phyloP scores from a whole-genome alignment of 2,329 filamentous ascomycete species.

The Rhexocercosporidium sp. region DNA sequence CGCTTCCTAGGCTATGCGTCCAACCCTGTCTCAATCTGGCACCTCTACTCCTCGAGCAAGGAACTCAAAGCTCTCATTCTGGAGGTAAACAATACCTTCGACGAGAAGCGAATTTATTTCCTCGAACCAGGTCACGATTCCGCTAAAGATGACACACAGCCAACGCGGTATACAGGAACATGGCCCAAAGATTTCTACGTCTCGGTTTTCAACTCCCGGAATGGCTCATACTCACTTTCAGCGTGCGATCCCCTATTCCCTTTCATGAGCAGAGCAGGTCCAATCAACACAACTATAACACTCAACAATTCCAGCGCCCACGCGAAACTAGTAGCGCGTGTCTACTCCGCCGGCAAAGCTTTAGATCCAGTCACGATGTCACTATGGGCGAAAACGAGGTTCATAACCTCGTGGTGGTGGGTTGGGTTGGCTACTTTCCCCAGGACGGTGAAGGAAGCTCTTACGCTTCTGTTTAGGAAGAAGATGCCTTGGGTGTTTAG shows the following conservation, averaged over 20 bases:
- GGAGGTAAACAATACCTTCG: slow-evolving; percentile 80
- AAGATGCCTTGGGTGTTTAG: slow-evolving; percentile 68
- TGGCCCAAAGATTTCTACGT: slow-evolving; percentile 79
- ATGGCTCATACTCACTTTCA: slow-evolving; percentile 58
- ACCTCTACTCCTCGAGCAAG: slow-evolving; percentile 67
- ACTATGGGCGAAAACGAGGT: slow-evolving; percentile 48
- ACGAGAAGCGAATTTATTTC: slow-evolving; percentile 71
- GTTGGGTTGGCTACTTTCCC: slow-evolving; percentile 70
- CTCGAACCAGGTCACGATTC: slow-evolving; percentile 49
- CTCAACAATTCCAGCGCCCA: slow-evolving; percentile 61
- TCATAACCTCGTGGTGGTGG: slow-evolving; percentile 68
- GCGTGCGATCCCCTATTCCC: slow-evolving; percentile 54
- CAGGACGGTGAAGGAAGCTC: slow-evolving; percentile 66
- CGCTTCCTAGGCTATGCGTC: slow-evolving; percentile 73
- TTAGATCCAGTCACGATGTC: slow-evolving; percentile 56
- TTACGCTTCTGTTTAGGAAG: slow-evolving; percentile 58
- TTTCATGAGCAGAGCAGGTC: slow-evolving; percentile 45
- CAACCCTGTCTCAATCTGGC: slow-evolving; percentile 82
- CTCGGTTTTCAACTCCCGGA: slow-evolving; percentile 73
- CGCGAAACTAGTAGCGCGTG: slow-evolving; percentile 64
- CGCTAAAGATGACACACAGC: slow-evolving; percentile 21
- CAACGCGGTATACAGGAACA: slow-evolving; percentile 50
- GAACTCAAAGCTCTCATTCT: slow-evolving; percentile 68
- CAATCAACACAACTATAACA: slow-evolving; percentile 65
- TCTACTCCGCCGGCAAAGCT: slow-evolving; percentile 58